Base-by-base conservation (phyloP, 2,329 filamentous ascomycete genomes). In the Neopestalotiopsis clavispora region DNA sequence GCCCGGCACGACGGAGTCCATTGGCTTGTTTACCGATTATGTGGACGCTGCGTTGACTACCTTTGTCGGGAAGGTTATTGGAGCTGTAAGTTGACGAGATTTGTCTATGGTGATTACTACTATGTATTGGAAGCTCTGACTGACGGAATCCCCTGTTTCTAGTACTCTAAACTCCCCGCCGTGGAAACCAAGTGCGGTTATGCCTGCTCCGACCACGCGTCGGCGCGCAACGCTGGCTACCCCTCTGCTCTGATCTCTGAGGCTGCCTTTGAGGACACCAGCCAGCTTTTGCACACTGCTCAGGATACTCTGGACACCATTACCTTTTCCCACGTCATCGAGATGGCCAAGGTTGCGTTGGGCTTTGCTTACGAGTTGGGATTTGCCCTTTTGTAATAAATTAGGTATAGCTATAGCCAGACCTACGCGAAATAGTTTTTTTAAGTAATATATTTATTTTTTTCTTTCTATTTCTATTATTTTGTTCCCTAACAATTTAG, bases 281-380 rank as follows among this genome's bases (percentile, higher is more conserved):
- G 92, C 79, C 89, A 89, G 74, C 89, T 91, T 78, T 94, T 95
- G 72, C 92, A 95, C 81, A 89, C 89, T 0, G 90, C 90, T 0
- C 87, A 91, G 70, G 93, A 95, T 77, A 89, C 88, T 75, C 88
- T 94, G 72, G 86, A 91, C 76, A 90, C 89, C 71, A 81, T 95
- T 69, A 90, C 84, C 75, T 91, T 91, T 75, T 84, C 87, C 72
- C 90, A 92, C 77, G 89, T 91, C 83, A 79, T 90, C 12, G 87
- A 92, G 80, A 89, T 91, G 75, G 88, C 87, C 34, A 83, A 82
- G 76, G 75, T 86, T 73, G 84, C 83, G 4, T 75, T 84, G 30
- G 84, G 82, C 0, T 85, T 84, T 68, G 78, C 78, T 2, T 86
- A 85, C 65, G 84, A 86, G 78, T 74, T 86, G 45, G 81, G 78